phyloP scores from a whole-genome alignment of 371 early-diverging fungal species.

The Edhazardia aedis region DNA sequence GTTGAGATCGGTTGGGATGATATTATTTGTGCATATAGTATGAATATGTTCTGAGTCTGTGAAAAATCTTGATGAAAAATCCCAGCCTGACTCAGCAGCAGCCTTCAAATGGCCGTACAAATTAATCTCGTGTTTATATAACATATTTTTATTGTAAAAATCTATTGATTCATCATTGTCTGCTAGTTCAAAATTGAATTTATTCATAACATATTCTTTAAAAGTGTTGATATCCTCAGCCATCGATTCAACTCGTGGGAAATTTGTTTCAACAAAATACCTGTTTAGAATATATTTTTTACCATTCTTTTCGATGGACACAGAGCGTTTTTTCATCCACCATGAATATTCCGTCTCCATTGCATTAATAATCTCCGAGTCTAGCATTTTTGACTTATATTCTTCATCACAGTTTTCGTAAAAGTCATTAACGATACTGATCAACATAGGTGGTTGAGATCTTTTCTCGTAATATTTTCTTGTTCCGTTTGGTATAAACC shows the following conservation, averaged over 20 bases:
- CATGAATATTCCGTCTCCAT: constrained; percentile 50
- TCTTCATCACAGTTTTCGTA: neutral
- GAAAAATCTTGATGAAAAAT: constrained; percentile 58
- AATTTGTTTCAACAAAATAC: neutral
- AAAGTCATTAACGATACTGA: neutral
- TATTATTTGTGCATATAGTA: constrained; percentile 49
- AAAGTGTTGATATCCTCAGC: constrained; percentile 51
- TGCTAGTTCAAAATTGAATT: neutral
- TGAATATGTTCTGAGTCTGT: constrained; percentile 34
- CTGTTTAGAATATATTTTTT: neutral
- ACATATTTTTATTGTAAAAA: constrained; percentile 25
- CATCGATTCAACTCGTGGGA: constrained; percentile 60
- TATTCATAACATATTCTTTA: too few species aligned
- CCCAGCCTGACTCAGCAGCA: constrained; percentile 68
- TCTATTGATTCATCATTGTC: neutral
- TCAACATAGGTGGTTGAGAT: constrained; percentile 57
- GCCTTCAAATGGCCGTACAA: constrained; percentile 53
- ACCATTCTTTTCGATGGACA: neutral
- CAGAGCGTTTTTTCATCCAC: constrained; percentile 48
- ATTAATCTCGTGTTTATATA: constrained; percentile 20
- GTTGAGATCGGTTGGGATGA: constrained; percentile 64
- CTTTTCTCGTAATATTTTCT: constrained; percentile 61
- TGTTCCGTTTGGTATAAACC: constrained; percentile 64
- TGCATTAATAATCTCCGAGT: neutral
- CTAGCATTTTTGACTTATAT: neutral